Conservation (phyloP, 2,329 filamentous ascomycete genomes). For the Chalara sp. region DNA sequence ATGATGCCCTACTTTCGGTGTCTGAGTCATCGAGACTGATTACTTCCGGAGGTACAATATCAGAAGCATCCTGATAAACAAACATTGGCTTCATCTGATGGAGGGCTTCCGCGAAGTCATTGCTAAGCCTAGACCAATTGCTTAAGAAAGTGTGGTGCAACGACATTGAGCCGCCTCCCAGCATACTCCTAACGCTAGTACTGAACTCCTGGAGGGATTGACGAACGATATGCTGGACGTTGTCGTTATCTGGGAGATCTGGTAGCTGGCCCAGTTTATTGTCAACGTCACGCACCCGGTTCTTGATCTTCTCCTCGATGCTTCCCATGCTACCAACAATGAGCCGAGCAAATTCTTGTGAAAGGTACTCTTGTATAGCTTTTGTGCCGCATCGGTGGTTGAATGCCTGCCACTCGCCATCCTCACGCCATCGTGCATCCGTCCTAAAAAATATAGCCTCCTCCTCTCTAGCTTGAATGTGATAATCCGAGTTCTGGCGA, state of each 20-base stretch:
- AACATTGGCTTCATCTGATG: slow-evolving; percentile 24
- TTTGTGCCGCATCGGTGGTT: slow-evolving; percentile 42
- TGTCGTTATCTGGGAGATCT: slow-evolving; percentile 50
- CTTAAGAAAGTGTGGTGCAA: slow-evolving; percentile 36
- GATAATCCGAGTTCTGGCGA: slow-evolving; percentile 22
- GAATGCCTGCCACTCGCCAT: slow-evolving; percentile 30
- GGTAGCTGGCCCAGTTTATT: slow-evolving; percentile 52
- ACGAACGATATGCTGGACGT: slow-evolving; percentile 60
- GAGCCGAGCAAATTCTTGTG: slow-evolving; percentile 38
- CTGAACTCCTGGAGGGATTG: slow-evolving; percentile 53
- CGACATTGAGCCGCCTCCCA: slow-evolving; percentile 40
- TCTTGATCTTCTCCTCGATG: slow-evolving; percentile 6
- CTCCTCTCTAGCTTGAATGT: slow-evolving; percentile 38
- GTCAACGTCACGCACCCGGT: slow-evolving; percentile 44
- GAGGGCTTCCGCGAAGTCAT: slow-evolving; percentile 19
- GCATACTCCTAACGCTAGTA: slow-evolving; percentile 41
- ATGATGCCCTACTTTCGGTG: slow-evolving; percentile 1
- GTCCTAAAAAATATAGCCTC: slow-evolving; percentile 44
- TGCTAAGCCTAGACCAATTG: slow-evolving; percentile 19
- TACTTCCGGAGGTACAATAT: neutral
- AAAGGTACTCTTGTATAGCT: slow-evolving; percentile 42
- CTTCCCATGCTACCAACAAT: slow-evolving; percentile 34
- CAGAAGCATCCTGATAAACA: slow-evolving; percentile 18
- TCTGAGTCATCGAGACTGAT: slow-evolving; percentile 9
- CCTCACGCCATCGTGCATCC: slow-evolving; percentile 34